phyloP scores from a whole-genome alignment of 2,329 filamentous ascomycete genomes.

The Myrmaecium sp. region DNA sequence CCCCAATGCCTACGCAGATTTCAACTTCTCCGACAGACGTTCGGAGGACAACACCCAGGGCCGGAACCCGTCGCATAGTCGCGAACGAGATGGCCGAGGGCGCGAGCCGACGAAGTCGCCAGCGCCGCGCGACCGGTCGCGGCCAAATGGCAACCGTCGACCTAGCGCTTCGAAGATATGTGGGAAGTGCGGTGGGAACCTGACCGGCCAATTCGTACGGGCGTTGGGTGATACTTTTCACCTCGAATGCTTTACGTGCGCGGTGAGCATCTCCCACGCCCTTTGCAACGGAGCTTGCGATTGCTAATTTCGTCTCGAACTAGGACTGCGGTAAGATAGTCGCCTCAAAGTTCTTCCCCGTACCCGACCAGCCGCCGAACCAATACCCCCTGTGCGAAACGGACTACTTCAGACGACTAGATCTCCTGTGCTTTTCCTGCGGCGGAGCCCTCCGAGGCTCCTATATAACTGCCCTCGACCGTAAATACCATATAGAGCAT shows the following conservation, averaged over 20 bases:
- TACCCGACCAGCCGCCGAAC: constrained; percentile 72
- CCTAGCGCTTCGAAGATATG: constrained; percentile 28
- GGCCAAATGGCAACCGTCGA: constrained; percentile 15
- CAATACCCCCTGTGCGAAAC: constrained; percentile 96
- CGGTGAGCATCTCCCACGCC: constrained; percentile 41
- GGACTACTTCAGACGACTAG: constrained; percentile 88
- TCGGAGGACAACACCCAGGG: constrained; percentile 8
- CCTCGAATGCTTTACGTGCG: constrained; percentile 93
- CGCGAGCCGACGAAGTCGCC: constrained; percentile 10
- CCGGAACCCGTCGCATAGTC: too few species aligned
- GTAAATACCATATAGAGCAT: constrained; percentile 98
- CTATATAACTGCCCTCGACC: constrained; percentile 93
- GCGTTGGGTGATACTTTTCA: constrained; percentile 89
- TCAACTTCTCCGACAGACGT: constrained; percentile 17
- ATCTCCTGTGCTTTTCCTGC: constrained; percentile 81
- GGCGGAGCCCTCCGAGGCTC: constrained; percentile 85
- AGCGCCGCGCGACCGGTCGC: constrained; percentile 14
- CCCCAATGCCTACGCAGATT: too few species aligned
- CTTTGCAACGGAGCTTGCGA: constrained; percentile 3
- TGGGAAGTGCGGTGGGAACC: constrained; percentile 72
- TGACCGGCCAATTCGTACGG: constrained; percentile 92
- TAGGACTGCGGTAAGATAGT: constrained; percentile 96
- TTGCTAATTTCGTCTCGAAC: constrained; percentile 3
- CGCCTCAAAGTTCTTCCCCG: constrained; percentile 96
- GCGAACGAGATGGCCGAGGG: constrained; percentile 13